Conservation (phyloP, 345 rosid genomes). For the Combretum micranthum region DNA sequence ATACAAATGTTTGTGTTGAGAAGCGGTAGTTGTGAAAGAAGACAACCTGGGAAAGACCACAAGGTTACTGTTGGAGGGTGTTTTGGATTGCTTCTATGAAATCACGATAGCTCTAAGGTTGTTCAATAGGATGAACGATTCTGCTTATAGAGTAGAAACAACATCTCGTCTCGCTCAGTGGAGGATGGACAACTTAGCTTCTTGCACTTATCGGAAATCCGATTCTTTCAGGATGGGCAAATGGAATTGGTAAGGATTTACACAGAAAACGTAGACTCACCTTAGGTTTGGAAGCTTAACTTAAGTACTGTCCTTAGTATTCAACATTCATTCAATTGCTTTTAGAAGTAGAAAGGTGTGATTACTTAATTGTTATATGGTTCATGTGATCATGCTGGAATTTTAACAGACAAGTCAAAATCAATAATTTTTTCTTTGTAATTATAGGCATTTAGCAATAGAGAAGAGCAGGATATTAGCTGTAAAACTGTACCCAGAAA, state of each 20-base stretch:
- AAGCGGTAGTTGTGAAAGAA: too few species aligned
- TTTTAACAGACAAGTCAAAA: neutral
- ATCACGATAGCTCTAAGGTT: conserved; percentile 71
- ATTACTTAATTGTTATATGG: neutral
- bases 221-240: conserved; percentile 96
- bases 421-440: conserved; percentile 10
- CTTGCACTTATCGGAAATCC: conserved; percentile 90
- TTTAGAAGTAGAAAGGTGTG: too few species aligned
- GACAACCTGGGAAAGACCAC: conserved; percentile 92
- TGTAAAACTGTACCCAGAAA: conserved; percentile 77
- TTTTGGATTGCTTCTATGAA: conserved; percentile 92
- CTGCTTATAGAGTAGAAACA: conserved; percentile 83
- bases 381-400: neutral
- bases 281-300: neutral
- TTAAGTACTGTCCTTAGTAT: neutral
- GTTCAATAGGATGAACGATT: conserved; percentile 74
- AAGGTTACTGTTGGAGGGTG: conserved; percentile 61
- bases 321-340: too few species aligned
- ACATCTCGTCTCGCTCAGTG: conserved; percentile 96
- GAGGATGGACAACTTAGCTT: conserved; percentile 82
- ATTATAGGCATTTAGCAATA: conserved; percentile 74
- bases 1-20: too few species aligned
- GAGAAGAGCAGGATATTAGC: conserved; percentile 71
- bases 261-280: too few species aligned
- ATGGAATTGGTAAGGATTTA: conserved; percentile 73